These are phyloP conservation scores for Diaporthe vaccinii DNA, from an alignment of 2,329 filamentous ascomycete species.

Conservation along the genomic window DNA sequence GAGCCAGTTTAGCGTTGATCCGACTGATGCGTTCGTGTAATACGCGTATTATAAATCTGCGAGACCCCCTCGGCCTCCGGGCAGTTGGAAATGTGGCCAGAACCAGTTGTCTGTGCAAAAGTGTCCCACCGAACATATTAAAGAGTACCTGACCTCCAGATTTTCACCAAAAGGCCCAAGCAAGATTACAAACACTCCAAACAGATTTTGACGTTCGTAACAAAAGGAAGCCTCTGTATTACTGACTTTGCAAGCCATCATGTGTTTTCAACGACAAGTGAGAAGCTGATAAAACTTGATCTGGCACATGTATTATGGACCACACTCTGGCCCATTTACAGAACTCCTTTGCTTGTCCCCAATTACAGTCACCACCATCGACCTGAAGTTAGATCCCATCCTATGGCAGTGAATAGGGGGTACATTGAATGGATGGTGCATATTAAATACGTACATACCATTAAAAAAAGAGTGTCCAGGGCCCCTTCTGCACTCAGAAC, in stretches of 20 bases:
- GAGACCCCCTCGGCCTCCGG: not conserved
- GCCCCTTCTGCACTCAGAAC: too few relatives aligned
- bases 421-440: too few relatives aligned
- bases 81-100: not conserved
- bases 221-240: too few relatives aligned
- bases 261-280: not conserved
- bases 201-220: too few relatives aligned
- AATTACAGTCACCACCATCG: not conserved
- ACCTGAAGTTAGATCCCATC: not conserved
- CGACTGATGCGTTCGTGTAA: not conserved
- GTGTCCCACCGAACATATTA: not conserved
- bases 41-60: slow-evolving; percentile 10
- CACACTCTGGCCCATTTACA: not conserved
- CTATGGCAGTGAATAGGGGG: not conserved
- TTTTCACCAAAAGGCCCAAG: not conserved
- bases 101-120: not conserved
- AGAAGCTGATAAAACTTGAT: not conserved
- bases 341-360: not conserved
- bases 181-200: not conserved
- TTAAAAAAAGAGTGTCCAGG: too few relatives aligned
- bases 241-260: not conserved
- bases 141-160: not conserved
- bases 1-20: not conserved
- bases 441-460: too few relatives aligned
- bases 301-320: not conserved